Percentiles rank a stretch among this genome's conserved stretches.
Conservation (phyloP, 1,284 basidiomycete species). For the Fistulina hepatica region DNA sequence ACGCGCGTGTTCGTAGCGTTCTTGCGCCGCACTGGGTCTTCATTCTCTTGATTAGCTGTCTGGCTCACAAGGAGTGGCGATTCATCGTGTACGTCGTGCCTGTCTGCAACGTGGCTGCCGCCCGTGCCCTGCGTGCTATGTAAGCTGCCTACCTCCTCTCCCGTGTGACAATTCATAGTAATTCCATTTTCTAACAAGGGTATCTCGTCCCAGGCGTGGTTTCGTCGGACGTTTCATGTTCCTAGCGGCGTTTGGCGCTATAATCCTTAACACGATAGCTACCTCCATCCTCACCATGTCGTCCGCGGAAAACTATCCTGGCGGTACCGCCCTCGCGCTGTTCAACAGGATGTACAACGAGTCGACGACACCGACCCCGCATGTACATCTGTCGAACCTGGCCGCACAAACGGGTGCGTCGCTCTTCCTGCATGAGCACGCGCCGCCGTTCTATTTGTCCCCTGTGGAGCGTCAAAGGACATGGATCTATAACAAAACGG, state of each 20-base stretch:
- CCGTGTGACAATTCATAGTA: not conserved
- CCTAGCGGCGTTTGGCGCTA: slow-evolving; percentile 32
- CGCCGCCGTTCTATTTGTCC: slow-evolving; percentile 33
- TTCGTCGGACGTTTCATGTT: slow-evolving; percentile 34
- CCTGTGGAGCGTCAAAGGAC: slow-evolving; percentile 5
- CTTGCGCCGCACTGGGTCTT: slow-evolving; percentile 47
- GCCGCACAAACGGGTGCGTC: slow-evolving; percentile 88
- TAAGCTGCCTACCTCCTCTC: slow-evolving; percentile 26
- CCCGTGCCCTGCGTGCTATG: slow-evolving; percentile 52
- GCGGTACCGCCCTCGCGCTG: slow-evolving; percentile 60
- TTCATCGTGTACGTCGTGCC: slow-evolving; percentile 89
- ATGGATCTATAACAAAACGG: slow-evolving; percentile 77
- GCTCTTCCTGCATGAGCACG: slow-evolving; percentile 70
- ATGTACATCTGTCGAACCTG: slow-evolving; percentile 72
- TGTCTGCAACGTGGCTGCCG: slow-evolving; percentile 70
- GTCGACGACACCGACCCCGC: slow-evolving; percentile 34
- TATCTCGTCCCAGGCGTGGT: slow-evolving; percentile 34
- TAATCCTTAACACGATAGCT: slow-evolving; percentile 40
- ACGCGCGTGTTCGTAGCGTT: slow-evolving; percentile 39
- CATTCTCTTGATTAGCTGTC: slow-evolving; percentile 55
- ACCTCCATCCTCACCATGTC: slow-evolving; percentile 40
- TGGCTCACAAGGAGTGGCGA: slow-evolving; percentile 93
- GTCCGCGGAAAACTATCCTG: slow-evolving; percentile 84
- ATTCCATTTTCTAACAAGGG: slow-evolving; percentile 21
- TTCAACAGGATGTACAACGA: slow-evolving; percentile 44